Evolutionary conservation across 2,329 filamentous ascomycete genomes (phyloP).

Genomic region (Fusarium sacchari): DNA sequence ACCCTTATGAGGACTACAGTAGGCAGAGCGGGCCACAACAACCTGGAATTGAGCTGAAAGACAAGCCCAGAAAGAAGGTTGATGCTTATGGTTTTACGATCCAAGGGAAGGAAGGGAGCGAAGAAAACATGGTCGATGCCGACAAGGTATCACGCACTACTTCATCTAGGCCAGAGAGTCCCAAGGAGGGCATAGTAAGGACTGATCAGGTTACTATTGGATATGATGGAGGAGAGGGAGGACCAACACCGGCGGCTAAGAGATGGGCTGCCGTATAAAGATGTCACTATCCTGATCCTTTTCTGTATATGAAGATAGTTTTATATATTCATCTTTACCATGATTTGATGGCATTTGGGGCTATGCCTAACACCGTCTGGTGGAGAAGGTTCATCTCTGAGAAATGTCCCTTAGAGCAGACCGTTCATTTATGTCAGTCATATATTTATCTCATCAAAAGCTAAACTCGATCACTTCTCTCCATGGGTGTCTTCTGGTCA

Average conservation of each 20-base stretch:
- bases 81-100: neutral
- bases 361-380: neutral
- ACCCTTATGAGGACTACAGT: neutral
- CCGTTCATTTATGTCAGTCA: fast-evolving
- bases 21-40: neutral
- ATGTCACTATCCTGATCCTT: neutral
- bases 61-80: neutral
- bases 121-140: neutral
- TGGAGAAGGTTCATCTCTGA: neutral
- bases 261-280: neutral
- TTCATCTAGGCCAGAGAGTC: neutral
- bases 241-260: neutral
- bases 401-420: neutral
- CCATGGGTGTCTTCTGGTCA: neutral
- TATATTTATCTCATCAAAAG: neutral
- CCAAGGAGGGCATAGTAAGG: neutral
- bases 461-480: neutral
- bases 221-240: neutral
- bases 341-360: neutral
- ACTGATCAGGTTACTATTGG: neutral
- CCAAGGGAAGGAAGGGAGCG: neutral
- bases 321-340: neutral
- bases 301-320: neutral
- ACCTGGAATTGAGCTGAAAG: neutral
- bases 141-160: neutral